phyloP scores from a whole-genome alignment of 768 basidiomycete genomes.

The Amanita jacksonii region DNA sequence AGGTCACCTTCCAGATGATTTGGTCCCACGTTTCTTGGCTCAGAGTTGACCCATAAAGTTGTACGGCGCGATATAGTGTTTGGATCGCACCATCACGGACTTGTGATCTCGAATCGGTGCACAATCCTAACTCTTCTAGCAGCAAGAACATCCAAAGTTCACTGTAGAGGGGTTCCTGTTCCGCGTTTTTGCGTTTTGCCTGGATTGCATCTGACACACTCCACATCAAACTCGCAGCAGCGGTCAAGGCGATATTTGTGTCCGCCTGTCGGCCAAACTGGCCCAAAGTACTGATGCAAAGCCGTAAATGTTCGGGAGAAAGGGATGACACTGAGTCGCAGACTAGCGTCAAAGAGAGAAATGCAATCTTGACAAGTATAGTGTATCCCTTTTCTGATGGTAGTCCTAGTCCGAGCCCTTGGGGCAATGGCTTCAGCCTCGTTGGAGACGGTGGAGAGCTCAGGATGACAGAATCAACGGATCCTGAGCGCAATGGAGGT shows the following conservation, averaged over 20 bases:
- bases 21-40: slow-evolving; percentile 80
- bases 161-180: slow-evolving; percentile 66
- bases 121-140: slow-evolving; percentile 72
- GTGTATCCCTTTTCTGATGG: slow-evolving; percentile 62
- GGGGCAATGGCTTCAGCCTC: slow-evolving; percentile 30
- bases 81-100: slow-evolving; percentile 92
- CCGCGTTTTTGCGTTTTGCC: slow-evolving; percentile 56
- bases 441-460: slow-evolving; percentile 29
- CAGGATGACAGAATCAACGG: slow-evolving; percentile 26
- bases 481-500: slow-evolving; percentile 22
- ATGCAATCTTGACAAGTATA: slow-evolving; percentile 81
- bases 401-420: slow-evolving; percentile 48
- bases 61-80: slow-evolving; percentile 88
- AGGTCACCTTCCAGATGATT: slow-evolving; percentile 85
- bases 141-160: slow-evolving; percentile 92
- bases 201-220: slow-evolving; percentile 94
- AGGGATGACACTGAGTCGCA: slow-evolving; percentile 87
- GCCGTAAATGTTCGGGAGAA: slow-evolving; percentile 68
- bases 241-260: slow-evolving; percentile 93
- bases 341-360: slow-evolving; percentile 88
- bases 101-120: slow-evolving; percentile 75
- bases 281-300: slow-evolving; percentile 86
- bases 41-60: slow-evolving; percentile 84
- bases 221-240: slow-evolving; percentile 90
- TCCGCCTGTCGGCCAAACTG: slow-evolving; percentile 90